Base-by-base conservation (phyloP, 345 rosid species). In the Eucalyptus pauciflora region DNA sequence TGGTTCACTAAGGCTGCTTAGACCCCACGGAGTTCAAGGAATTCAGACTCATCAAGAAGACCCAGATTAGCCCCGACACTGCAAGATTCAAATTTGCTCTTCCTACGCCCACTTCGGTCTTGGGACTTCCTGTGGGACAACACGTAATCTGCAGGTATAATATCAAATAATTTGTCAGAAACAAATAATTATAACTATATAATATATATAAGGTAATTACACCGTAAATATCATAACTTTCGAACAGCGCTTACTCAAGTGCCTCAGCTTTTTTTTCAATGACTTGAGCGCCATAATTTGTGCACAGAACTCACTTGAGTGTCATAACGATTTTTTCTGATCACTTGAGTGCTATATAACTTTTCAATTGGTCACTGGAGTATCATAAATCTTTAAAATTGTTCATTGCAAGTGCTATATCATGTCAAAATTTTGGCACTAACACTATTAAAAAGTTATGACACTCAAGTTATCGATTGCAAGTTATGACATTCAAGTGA, bases 1-100 rank as follows among this genome's bases (percentile, higher is more conserved):
- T 62, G 69, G 69, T 62, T 29, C 16, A 13, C 1, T 13, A 62
- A 91, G 94, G 93, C 5, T 86, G 92, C 87, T 85, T 92, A 60
- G 93, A 93, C 56, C 92, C 90, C n/a, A 45, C 89, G 86, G 90
- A 83, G 15, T 91, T 93, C 93, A 89, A 89, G 89, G 91, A 91
- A 86, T 92, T 93, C 91, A 92, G 89, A n/a, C 92, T 93, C 9
- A n/a, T 90, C 13, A 90, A 83, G 87, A 89, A 58, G 86, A 90
- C 92, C 11, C 62, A 17, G 62, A 27, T 92, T 7, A 20, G 92
- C 90, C 92, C 87, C 50, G 89, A 93, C 76, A 88, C 88, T 20
- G 87, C 91, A 3, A 91, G 50, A 86, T 93, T 92, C 81, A 90
- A 90, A 86, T 93, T 93, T 88, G 91, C 90, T 60, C 95, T 93